These are phyloP conservation scores for Clarireedia hainanense DNA, from an alignment of 2,329 filamentous ascomycete species.

Conservation along the genomic window DNA sequence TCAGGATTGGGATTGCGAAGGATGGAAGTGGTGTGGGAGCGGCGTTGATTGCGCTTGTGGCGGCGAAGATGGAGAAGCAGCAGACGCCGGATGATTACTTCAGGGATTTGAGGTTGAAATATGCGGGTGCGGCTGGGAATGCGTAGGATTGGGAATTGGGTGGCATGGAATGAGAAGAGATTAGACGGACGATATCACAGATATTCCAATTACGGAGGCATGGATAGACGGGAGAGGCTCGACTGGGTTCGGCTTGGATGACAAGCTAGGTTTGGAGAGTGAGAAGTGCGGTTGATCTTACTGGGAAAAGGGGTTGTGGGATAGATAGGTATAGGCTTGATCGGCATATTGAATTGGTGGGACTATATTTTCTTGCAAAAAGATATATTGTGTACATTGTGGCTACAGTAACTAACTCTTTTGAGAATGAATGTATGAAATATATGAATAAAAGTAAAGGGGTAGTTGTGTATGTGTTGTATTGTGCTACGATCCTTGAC, in stretches of 20 bases:
- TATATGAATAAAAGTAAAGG: no score
- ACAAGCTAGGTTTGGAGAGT: no score
- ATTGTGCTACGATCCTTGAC: no score
- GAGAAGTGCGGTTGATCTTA: background rate
- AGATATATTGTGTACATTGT: no score
- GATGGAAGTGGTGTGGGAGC: constrained; percentile 95
- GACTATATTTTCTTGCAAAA: no score
- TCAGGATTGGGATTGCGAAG: constrained; percentile 93
- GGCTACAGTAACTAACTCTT: no score
- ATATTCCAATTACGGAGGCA: background rate
- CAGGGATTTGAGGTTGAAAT: constrained; percentile 1
- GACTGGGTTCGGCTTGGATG: background rate
- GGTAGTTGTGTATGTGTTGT: no score
- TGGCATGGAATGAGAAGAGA: background rate
- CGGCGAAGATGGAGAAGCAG: constrained; percentile 45
- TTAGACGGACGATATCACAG: background rate
- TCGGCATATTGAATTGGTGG: no score
- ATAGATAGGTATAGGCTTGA: no score
- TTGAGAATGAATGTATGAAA: no score
- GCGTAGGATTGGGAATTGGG: background rate
- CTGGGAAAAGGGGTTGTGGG: no score
- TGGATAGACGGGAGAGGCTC: background rate
- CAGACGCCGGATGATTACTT: constrained; percentile 14
- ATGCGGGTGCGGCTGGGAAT: background rate
- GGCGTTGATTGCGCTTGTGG: constrained; percentile 86